These are phyloP conservation scores for Suillus variegatus DNA, from an alignment of 768 basidiomycete species.

Conservation along the genomic window DNA sequence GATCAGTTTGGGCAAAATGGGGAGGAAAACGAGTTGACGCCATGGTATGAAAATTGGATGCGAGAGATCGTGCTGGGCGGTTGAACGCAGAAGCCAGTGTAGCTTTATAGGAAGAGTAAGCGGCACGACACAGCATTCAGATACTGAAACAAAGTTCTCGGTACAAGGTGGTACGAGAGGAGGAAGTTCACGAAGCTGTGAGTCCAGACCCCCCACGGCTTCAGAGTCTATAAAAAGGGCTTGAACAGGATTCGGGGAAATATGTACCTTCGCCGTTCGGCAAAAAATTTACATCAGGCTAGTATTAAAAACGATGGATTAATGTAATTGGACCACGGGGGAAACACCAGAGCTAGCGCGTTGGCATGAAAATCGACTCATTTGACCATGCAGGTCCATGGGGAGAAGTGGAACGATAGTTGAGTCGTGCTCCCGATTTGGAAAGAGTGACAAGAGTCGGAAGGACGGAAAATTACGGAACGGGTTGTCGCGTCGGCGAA, in stretches of 20 bases:
- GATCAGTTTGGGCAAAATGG: conserved; percentile 49
- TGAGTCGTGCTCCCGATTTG: not conserved
- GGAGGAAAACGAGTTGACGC: conserved; percentile 43
- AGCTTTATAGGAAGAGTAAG: conserved; percentile 14
- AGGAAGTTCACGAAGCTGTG: not conserved
- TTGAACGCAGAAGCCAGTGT: conserved; percentile 10
- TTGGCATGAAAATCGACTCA: conserved; percentile 10
- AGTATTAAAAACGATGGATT: not conserved
- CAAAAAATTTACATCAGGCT: not conserved
- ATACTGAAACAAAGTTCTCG: not conserved
- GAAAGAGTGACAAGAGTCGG: not conserved
- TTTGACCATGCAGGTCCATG: conserved; percentile 1
- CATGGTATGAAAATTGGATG: conserved; percentile 28
- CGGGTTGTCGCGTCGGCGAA: not conserved
- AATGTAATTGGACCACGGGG: conserved; percentile 9
- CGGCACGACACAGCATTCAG: conserved; percentile 7
- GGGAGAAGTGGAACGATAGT: conserved; percentile 5
- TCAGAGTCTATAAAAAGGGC: not conserved
- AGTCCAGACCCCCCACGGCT: not conserved
- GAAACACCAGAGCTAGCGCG: not conserved
- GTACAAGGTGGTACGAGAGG: conserved; percentile 6
- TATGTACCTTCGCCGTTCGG: not conserved
- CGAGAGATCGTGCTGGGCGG: conserved; percentile 14
- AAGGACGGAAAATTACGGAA: not conserved
- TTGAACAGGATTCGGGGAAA: not conserved